These are phyloP conservation scores for Pseudocercospora fijiensis DNA, from an alignment of 2,329 filamentous ascomycete species.

Conservation along the genomic window DNA sequence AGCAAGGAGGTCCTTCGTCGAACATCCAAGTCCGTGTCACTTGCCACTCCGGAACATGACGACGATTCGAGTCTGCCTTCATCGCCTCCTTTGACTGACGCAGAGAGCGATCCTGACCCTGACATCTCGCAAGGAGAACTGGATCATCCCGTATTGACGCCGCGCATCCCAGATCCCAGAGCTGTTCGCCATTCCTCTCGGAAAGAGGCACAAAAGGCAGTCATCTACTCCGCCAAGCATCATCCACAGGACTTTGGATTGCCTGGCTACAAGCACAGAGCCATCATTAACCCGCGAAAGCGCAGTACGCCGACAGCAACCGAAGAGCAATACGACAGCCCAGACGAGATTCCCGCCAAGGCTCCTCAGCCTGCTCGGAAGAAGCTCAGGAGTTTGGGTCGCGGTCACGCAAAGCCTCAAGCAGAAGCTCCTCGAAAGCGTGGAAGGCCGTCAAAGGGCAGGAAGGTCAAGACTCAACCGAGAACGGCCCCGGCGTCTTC, in stretches of 20 bases:
- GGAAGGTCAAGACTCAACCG: not conserved
- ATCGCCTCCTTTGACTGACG: not conserved
- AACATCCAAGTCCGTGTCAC: conserved; percentile 18
- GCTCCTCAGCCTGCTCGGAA: conserved; percentile 10
- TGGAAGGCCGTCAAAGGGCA: not conserved
- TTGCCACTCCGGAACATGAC: not conserved
- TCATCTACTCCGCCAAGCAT: conserved; percentile 27
- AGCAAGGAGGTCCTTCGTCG: conserved; percentile 15
- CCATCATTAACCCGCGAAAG: conserved; percentile 11
- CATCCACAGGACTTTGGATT: conserved; percentile 33
- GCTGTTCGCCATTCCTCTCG: conserved; percentile 30
- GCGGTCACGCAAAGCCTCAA: not conserved
- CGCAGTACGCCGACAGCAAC: not conserved
- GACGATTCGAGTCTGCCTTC: not conserved
- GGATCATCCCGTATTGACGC: not conserved
- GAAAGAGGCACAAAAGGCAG: conserved; percentile 24
- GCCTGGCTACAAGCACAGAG: conserved; percentile 23
- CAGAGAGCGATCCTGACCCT: conserved; percentile 4
- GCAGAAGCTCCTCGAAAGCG: not conserved
- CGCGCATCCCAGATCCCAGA: conserved; percentile 24
- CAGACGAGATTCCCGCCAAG: not conserved
- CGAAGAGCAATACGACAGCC: not conserved
- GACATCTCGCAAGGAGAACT: conserved; percentile 12
- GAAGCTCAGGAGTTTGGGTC: conserved; percentile 17
- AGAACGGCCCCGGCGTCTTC: not conserved